These are phyloP conservation scores for Nadsonia fulvescens DNA, from an alignment of 805 yeast species.

Conservation along the genomic window DNA sequence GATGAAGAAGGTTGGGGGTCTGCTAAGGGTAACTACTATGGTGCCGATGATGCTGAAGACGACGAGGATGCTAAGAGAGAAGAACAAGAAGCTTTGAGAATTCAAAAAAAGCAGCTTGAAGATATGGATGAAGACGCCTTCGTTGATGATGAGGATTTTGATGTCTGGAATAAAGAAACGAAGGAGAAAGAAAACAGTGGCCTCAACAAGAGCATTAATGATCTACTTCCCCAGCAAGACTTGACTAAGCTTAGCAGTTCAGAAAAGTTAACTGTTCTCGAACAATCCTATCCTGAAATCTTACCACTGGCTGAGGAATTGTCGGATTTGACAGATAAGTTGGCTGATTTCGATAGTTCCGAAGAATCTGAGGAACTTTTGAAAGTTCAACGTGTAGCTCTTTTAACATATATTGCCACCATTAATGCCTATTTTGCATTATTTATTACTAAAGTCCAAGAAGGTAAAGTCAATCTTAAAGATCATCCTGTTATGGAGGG, in stretches of 20 bases:
- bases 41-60: slow-evolving; percentile 50
- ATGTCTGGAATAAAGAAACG: slow-evolving; percentile 58
- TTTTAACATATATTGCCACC: slow-evolving; percentile 63
- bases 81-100: slow-evolving; percentile 74
- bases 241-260: slow-evolving; percentile 30
- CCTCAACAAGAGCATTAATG: slow-evolving; percentile 13
- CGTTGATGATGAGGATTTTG: slow-evolving; percentile 59
- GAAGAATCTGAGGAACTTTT: slow-evolving; percentile 7
- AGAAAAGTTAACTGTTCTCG: slow-evolving; percentile 35
- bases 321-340: slow-evolving; percentile 20
- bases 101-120: slow-evolving; percentile 63
- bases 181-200: slow-evolving; percentile 23
- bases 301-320: slow-evolving; percentile 56
- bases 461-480: slow-evolving; percentile 48
- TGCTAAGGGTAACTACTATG: slow-evolving; percentile 27
- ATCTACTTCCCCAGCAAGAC: slow-evolving; percentile 26
- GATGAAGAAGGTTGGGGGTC: slow-evolving; percentile 14
- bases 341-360: slow-evolving; percentile 9
- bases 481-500: slow-evolving; percentile 84
- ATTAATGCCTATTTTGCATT: slow-evolving; percentile 65
- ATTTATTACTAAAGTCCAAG: slow-evolving; percentile 35
- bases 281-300: slow-evolving; percentile 65
- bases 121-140: slow-evolving; percentile 62
- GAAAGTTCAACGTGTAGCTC: slow-evolving; percentile 43
- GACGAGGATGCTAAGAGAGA: slow-evolving; percentile 62